Conservation (phyloP, 108 stramenopile species). For the Skeletonema marinoi region DNA sequence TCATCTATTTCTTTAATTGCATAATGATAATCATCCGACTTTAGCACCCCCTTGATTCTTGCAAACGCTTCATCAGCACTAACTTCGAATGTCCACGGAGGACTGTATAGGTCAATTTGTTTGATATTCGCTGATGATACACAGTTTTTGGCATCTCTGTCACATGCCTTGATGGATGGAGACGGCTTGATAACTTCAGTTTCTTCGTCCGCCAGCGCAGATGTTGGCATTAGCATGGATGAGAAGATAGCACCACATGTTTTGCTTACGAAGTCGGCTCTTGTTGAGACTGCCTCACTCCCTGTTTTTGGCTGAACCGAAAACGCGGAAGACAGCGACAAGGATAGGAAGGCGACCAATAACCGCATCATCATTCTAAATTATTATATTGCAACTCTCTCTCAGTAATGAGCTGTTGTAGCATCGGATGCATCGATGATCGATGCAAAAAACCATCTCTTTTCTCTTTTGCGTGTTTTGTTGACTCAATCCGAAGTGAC, state of each 20-base stretch:
- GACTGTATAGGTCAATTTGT: slow-evolving; percentile 63
- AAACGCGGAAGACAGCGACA: not conserved
- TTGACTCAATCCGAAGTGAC: not conserved
- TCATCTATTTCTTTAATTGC: slow-evolving; percentile 57
- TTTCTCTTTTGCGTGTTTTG: not conserved
- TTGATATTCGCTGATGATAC: slow-evolving; percentile 73
- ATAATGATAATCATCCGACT: slow-evolving; percentile 39
- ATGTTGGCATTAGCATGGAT: slow-evolving; percentile 8
- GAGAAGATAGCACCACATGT: not conserved
- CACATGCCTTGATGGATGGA: slow-evolving; percentile 18
- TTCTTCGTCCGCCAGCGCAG: slow-evolving; percentile 16
- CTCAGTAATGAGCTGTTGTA: no score
- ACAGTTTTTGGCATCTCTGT: slow-evolving; percentile 49
- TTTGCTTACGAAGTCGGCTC: not conserved
- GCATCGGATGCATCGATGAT: no score
- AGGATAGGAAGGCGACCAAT: not conserved
- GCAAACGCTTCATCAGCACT: slow-evolving; percentile 70
- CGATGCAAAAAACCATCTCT: not conserved
- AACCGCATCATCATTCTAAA: not conserved
- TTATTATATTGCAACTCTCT: not conserved
- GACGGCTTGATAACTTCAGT: not conserved
- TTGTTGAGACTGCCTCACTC: not conserved
- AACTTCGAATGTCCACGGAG: slow-evolving; percentile 83
- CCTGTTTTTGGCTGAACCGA: not conserved
- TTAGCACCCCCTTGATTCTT: slow-evolving; percentile 76